phyloP scores from a whole-genome alignment of 176 grass and related monocot species.

The Triticum urartu region DNA sequence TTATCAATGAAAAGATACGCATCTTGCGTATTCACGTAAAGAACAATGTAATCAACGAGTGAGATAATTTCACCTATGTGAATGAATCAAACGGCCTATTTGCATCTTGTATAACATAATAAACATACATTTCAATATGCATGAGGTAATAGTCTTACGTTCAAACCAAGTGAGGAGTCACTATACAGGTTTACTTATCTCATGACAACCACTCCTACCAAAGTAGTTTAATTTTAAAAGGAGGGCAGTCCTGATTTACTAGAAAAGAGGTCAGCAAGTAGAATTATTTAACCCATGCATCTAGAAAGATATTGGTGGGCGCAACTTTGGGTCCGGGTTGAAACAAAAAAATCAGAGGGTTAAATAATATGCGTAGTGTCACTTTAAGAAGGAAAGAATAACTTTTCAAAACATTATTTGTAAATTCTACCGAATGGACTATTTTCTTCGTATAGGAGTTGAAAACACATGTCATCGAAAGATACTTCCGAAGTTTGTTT shows the following conservation, averaged over 20 bases:
- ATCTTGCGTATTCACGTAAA: no score
- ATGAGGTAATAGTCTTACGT: background rate
- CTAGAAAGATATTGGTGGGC: background rate
- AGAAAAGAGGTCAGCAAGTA: conserved; percentile 13
- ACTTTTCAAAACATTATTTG: background rate
- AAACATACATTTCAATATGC: background rate
- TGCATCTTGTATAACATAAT: background rate
- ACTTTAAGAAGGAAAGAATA: background rate
- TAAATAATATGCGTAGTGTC: background rate
- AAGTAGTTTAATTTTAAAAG: background rate
- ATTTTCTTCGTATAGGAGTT: background rate
- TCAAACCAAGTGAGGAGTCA: background rate
- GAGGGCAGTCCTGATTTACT: background rate
- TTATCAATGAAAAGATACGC: no score
- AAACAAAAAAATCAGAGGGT: background rate
- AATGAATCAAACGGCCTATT: background rate
- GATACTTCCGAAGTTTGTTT: background rate
- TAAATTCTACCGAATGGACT: background rate
- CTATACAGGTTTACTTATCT: background rate
- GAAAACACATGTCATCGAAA: background rate
- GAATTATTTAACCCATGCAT: background rate
- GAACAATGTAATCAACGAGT: no score
- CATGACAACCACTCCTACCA: background rate
- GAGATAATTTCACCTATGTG: no score
- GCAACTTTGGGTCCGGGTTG: background rate